Base-by-base conservation (phyloP, 208 protist genomes). In the Herpetomonas tarakana region DNA sequence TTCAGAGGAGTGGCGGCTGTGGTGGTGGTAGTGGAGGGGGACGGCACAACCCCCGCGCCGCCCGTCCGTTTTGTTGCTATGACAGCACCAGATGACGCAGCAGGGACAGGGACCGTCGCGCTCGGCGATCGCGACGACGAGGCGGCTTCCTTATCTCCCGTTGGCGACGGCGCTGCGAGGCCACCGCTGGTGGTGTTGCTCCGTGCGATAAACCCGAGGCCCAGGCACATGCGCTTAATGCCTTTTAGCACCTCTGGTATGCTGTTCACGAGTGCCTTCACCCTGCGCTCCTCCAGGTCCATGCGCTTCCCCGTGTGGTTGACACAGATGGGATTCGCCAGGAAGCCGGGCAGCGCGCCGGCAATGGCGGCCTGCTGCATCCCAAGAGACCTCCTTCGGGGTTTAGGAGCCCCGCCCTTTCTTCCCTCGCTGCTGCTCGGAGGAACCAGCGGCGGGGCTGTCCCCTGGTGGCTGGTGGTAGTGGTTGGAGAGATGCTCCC, bases 191-290 rank as follows among this genome's bases (percentile, higher is more conserved):
- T 41, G 35, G 9, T 41, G 35, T 14, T 14, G 14, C 35, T 41
- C 7, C 41, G 56, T 14, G 44, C 3, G 16, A 18, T 7, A 4
- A 22, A 24, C 16, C 4, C 9, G 16, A 49, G 44, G 11, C 16
- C 19, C 9, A 18, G 3, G 47, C 50, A 62, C 39, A 29, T 11
- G 44, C 22, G 58, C 2, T 46, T 41, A 18, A 62, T 52, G 24
- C 25, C 24, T 22, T 35, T 46, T 3, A 62, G 21, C 18, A 46
- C 14, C 30, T 62, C 58, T 9, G 47, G 58, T n/a, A 62, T 62
- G 30, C 9, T 3, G 12, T 45, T 27, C 2, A 16, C 2, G 58
- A 52, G 49, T 11, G 30, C 30, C 19, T 54, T 54, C 7, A 54
- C 29, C 14, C 46, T 41, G 44, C 44, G 44, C 44, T 49, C 44